phyloP scores from a whole-genome alignment of 768 basidiomycete species.

The Rhizopogon vinicolor region DNA sequence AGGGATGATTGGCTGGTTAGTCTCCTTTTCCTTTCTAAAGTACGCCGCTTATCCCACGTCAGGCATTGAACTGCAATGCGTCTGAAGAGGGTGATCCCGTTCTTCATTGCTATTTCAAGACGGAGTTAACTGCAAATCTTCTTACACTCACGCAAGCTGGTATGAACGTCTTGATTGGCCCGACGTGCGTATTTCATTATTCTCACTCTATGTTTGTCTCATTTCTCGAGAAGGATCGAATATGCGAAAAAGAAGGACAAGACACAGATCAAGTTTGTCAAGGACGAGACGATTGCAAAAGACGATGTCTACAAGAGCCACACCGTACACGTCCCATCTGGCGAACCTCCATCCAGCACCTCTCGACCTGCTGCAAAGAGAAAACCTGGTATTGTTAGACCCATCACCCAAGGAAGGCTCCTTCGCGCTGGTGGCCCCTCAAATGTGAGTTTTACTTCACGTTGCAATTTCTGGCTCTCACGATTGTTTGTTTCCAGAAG shows the following conservation, averaged over 20 bases:
- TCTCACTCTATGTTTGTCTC: slow-evolving; percentile 3
- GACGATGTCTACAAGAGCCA: slow-evolving; percentile 94
- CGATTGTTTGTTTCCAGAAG: slow-evolving; percentile 34
- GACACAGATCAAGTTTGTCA: slow-evolving; percentile 79
- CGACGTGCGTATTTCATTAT: slow-evolving; percentile 54
- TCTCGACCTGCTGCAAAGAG: slow-evolving; percentile 83
- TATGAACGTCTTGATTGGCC: slow-evolving; percentile 67
- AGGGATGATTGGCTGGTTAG: slow-evolving; percentile 94
- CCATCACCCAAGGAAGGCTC: slow-evolving; percentile 82
- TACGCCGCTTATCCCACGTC: slow-evolving; percentile 6
- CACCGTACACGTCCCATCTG: slow-evolving; percentile 80
- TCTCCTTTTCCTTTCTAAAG: background rate
- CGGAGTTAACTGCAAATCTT: slow-evolving; percentile 82
- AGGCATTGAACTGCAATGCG: slow-evolving; percentile 74
- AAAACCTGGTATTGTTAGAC: slow-evolving; percentile 82
- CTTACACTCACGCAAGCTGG: slow-evolving; percentile 76
- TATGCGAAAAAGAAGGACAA: slow-evolving; percentile 99
- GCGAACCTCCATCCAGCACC: slow-evolving; percentile 76
- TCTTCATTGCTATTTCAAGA: slow-evolving; percentile 91
- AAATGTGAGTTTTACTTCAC: slow-evolving; percentile 30
- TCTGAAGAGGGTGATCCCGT: slow-evolving; percentile 95
- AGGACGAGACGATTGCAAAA: slow-evolving; percentile 78
- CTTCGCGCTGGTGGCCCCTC: slow-evolving; percentile 75
- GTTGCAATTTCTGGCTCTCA: slow-evolving; percentile 2
- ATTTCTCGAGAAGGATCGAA: slow-evolving; percentile 54